phyloP scores from a whole-genome alignment of 257 asterid genomes.

The Thymus mandschuricus region DNA sequence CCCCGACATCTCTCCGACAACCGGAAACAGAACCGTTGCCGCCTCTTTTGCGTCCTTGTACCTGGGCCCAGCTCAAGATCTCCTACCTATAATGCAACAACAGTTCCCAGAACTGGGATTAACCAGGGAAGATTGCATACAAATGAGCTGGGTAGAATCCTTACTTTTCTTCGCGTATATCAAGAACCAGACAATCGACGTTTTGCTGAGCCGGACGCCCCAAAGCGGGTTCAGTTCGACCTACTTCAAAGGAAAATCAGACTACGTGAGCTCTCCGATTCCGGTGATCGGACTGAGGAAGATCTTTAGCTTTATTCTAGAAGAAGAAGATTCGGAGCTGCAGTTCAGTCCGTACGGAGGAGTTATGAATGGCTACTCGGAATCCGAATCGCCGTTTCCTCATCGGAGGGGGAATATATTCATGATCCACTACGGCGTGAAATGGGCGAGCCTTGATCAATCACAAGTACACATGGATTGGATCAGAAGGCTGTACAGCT shows the following conservation, averaged over 20 bases:
- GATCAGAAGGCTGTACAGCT: constrained; percentile 33
- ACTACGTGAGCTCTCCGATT: no score
- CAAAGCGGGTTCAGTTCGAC: no score
- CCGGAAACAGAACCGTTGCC: constrained; percentile 2
- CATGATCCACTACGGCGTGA: background rate
- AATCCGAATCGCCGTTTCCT: constrained; percentile 42
- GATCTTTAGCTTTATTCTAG: constrained; percentile 37
- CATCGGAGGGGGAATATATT: constrained; percentile 14
- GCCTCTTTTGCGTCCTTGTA: constrained; percentile 1
- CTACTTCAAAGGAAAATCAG: no score
- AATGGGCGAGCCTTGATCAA: constrained; percentile 1
- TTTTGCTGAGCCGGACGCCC: no score
- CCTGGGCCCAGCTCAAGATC: constrained; percentile 38
- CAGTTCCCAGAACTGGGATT: constrained; percentile 50
- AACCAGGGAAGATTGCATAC: constrained; percentile 37
- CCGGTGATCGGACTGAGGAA: constrained; percentile 33
- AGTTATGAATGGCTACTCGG: constrained; percentile 27
- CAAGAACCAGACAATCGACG: no score
- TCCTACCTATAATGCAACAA: constrained; percentile 10
- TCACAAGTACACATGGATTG: constrained; percentile 17
- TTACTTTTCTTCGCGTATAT: constrained; percentile 29
- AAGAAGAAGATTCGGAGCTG: constrained; percentile 13
- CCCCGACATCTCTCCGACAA: background rate
- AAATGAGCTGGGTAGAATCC: constrained; percentile 53
- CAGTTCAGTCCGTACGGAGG: constrained; percentile 48